Percentiles rank a stretch among this genome's conserved stretches.
Evolutionary conservation across 2,329 filamentous ascomycete genomes (phyloP).

Genomic region (Pestalotiopsis sp.): DNA sequence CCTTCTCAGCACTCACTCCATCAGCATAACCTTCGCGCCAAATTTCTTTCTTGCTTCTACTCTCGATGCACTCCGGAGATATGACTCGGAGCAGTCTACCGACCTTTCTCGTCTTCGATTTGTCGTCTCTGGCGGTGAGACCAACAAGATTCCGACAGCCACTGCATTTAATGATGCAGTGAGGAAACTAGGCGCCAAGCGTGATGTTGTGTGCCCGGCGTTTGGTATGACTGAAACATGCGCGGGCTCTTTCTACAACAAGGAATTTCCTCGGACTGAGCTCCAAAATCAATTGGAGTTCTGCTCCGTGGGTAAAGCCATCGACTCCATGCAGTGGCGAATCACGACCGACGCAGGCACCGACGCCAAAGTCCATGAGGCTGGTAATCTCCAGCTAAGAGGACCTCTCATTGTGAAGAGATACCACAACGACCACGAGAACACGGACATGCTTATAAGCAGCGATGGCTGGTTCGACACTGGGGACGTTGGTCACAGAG

Average conservation of each 20-base stretch:
- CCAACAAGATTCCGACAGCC: slow-evolving; percentile 9
- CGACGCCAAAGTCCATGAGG: slow-evolving; percentile 19
- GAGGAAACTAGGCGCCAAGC: background rate
- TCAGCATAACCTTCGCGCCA: slow-evolving; percentile 38
- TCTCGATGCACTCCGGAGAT: background rate
- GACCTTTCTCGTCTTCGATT: slow-evolving; percentile 3
- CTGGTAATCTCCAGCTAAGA: slow-evolving; percentile 61
- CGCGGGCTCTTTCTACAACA: slow-evolving; percentile 13
- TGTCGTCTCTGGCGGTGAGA: slow-evolving; percentile 12
- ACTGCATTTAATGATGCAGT: slow-evolving; percentile 10
- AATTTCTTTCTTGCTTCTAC: slow-evolving; percentile 14
- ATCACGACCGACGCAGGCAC: background rate
- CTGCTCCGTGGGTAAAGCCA: slow-evolving; percentile 8
- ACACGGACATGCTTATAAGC: slow-evolving; percentile 58
- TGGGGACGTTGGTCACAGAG: slow-evolving; percentile 38
- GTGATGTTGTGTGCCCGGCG: slow-evolving; percentile 7
- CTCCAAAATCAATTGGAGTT: background rate
- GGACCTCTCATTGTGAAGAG: slow-evolving; percentile 64
- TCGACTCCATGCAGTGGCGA: background rate
- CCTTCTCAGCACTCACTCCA: slow-evolving; percentile 33
- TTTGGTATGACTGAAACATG: slow-evolving; percentile 16
- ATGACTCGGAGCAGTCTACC: background rate
- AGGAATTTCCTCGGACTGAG: slow-evolving; percentile 4
- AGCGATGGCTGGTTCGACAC: slow-evolving; percentile 46
- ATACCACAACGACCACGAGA: slow-evolving; percentile 62